Evolutionary conservation across 768 basidiomycete species (phyloP).

Genomic region (Cyathus striatus): DNA sequence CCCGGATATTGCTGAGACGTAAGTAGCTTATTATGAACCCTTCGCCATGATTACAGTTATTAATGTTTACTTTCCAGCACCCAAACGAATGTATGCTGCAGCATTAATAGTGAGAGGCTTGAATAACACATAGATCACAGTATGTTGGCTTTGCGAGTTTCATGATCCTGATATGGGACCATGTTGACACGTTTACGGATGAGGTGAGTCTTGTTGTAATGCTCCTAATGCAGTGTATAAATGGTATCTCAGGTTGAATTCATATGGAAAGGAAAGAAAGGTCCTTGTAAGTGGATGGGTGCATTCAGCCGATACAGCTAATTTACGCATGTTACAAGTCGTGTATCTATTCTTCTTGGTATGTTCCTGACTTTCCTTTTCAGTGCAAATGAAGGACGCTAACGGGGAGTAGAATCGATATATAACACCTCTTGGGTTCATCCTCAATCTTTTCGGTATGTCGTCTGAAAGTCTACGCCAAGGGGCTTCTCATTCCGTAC

Average conservation of each 20-base stretch:
- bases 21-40: neutral
- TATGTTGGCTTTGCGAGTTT: slow-evolving; percentile 35
- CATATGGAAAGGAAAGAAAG: slow-evolving; percentile 35
- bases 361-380: neutral
- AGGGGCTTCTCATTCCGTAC: neutral
- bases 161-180: slow-evolving; percentile 39
- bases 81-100: neutral
- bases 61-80: neutral
- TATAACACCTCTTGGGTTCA: slow-evolving; percentile 45
- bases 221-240: neutral
- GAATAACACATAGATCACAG: slow-evolving; percentile 14
- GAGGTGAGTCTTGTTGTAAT: slow-evolving; percentile 16
- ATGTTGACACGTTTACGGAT: slow-evolving; percentile 32
- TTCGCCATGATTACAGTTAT: neutral
- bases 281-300: slow-evolving; percentile 23
- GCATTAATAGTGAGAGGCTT: neutral
- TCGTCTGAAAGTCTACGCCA: neutral
- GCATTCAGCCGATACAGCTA: neutral
- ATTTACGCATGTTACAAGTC: slow-evolving; percentile 12
- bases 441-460: slow-evolving; percentile 36
- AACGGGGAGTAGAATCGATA: slow-evolving; percentile 41
- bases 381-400: neutral
- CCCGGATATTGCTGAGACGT: slow-evolving; percentile 1
- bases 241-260: slow-evolving; percentile 25
- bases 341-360: slow-evolving; percentile 25